Conservation (phyloP, 2,329 filamentous ascomycete genomes). For the Penicillium sp. region DNA sequence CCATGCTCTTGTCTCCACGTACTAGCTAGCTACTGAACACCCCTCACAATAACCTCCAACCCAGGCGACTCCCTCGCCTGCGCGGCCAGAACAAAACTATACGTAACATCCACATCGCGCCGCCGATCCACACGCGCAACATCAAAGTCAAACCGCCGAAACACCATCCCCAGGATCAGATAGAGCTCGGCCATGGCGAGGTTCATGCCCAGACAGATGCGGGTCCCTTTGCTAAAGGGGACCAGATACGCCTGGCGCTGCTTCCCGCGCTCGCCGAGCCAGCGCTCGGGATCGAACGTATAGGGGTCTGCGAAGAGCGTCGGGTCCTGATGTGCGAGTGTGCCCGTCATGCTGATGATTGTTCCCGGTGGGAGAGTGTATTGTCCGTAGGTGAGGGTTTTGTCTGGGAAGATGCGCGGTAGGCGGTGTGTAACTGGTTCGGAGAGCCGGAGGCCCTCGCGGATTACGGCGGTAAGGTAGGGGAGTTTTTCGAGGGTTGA, state of each 20-base stretch:
- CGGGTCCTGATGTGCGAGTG: not conserved
- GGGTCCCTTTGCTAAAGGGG: constrained; percentile 6
- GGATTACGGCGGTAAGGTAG: constrained; percentile 10
- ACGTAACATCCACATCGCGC: constrained; percentile 6
- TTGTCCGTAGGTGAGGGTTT: not conserved
- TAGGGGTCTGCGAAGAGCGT: not conserved
- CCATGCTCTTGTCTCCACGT: too few relatives aligned
- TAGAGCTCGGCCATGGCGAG: constrained; percentile 14
- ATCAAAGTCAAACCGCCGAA: constrained; percentile 12
- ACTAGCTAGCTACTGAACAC: not conserved
- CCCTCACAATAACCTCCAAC: constrained; percentile 1
- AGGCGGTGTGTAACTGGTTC: constrained; percentile 4
- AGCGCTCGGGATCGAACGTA: constrained; percentile 9
- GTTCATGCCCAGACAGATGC: constrained; percentile 15
- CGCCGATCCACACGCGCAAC: not conserved
- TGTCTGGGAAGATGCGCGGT: constrained; percentile 3
- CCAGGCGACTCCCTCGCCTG: constrained; percentile 4
- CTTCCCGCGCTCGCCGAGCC: constrained; percentile 5
- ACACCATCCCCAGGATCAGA: constrained; percentile 14
- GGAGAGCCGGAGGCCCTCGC: constrained; percentile 16
- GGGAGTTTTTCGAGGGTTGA: constrained; percentile 8
- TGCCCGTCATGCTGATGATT: constrained; percentile 4
- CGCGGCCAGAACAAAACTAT: constrained; percentile 11
- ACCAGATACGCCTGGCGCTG: constrained; percentile 6
- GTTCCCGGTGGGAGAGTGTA: constrained; percentile 3